These are phyloP conservation scores for Pueraria montana DNA, from an alignment of 306 rosid species.

Conservation along the genomic window DNA sequence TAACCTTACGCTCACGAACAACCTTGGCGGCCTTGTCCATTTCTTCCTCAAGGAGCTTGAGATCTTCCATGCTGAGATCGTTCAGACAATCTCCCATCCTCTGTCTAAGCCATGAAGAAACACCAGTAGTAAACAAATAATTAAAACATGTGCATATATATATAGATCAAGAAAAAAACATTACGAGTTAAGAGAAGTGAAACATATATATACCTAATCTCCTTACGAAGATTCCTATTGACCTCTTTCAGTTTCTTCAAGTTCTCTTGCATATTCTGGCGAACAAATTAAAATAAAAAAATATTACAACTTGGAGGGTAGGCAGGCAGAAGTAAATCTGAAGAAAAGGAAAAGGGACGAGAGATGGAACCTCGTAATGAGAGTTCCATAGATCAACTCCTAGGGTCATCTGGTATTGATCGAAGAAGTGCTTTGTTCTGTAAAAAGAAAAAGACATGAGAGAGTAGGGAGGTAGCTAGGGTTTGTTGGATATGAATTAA, in stretches of 20 bases:
- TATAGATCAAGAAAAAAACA: neutral
- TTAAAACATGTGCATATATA: neutral
- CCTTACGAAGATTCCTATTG: constrained; percentile 71
- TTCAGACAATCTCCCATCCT: constrained; percentile 77
- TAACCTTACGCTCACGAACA: constrained; percentile 81
- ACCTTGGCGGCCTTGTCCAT: constrained; percentile 63
- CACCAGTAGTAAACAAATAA: neutral
- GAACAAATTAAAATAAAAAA: neutral
- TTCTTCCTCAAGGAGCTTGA: constrained; percentile 68
- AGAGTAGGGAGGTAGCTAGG: neutral
- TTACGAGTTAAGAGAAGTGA: neutral
- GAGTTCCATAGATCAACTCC: constrained; percentile 82
- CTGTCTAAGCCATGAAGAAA: constrained; percentile 54
- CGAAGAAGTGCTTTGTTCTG: constrained; percentile 81
- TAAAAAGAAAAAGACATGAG: neutral
- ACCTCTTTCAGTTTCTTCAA: constrained; percentile 72
- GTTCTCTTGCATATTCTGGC: constrained; percentile 78
- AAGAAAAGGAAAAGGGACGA: neutral
- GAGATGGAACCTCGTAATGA: constrained; percentile 70
- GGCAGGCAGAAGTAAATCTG: neutral
- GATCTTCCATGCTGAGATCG: constrained; percentile 68
- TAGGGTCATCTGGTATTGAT: constrained; percentile 69
- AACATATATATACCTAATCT: constrained; percentile 66
- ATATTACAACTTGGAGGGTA: neutral
- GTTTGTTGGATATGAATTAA: constrained; percentile 17